phyloP scores from a whole-genome alignment of 306 rosid species.

The Betula pendula region DNA sequence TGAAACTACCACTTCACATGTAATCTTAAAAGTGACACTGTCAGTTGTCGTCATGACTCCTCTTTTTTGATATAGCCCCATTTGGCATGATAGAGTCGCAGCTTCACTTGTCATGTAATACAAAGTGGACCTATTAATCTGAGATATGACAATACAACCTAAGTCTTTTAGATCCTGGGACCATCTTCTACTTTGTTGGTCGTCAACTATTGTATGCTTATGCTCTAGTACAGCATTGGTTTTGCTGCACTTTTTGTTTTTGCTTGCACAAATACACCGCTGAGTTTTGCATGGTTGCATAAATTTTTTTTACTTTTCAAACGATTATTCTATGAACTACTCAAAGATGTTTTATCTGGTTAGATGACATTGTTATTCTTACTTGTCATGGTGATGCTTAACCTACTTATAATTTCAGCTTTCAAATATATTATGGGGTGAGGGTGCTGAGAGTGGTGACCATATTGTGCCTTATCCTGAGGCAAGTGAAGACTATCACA shows the following conservation, averaged over 20 bases:
- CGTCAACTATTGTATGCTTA: neutral
- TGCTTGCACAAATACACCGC: neutral
- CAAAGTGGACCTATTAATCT: neutral
- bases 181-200: neutral
- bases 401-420: slow-evolving; percentile 58
- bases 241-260: neutral
- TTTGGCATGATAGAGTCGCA: neutral
- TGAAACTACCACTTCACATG: neutral
- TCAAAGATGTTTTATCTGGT: neutral
- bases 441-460: slow-evolving; percentile 70
- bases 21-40: neutral
- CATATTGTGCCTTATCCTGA: slow-evolving; percentile 85
- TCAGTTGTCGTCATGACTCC: no score
- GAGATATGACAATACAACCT: neutral
- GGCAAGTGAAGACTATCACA: slow-evolving; percentile 54
- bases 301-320: slow-evolving; percentile 2
- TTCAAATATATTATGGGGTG: slow-evolving; percentile 89
- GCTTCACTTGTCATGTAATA: neutral
- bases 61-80: neutral
- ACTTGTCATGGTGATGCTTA: slow-evolving; percentile 16
- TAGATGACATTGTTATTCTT: slow-evolving; percentile 12
- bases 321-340: slow-evolving; percentile 6
- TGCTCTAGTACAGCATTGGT: neutral
- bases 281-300: neutral
- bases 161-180: neutral